Conservation (phyloP, 768 basidiomycete species). For the Pleurotus salmoneostramineus region DNA sequence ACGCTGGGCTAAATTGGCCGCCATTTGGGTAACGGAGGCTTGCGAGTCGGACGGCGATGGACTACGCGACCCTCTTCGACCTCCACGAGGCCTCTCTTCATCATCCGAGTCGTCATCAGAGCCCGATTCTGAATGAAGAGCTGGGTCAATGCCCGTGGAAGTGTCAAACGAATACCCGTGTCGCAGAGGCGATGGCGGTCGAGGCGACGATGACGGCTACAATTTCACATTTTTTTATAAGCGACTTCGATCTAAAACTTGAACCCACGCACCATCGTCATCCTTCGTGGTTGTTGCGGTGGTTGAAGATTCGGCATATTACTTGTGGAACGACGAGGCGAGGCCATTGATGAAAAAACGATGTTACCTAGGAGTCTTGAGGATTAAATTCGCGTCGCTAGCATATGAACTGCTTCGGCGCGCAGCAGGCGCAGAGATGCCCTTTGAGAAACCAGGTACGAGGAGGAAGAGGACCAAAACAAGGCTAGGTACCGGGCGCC, state of each 20-base stretch:
- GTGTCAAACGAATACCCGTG: slow-evolving; percentile 58
- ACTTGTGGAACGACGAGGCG: neutral
- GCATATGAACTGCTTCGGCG: neutral
- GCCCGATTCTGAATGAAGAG: slow-evolving; percentile 2
- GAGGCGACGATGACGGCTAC: slow-evolving; percentile 10
- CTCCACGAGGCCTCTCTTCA: slow-evolving; percentile 35
- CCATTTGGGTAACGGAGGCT: slow-evolving; percentile 71
- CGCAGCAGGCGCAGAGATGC: neutral
- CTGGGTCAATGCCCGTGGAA: slow-evolving; percentile 45
- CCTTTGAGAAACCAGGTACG: neutral
- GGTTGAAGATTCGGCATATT: slow-evolving; percentile 4
- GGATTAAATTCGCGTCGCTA: neutral
- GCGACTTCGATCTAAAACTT: neutral
- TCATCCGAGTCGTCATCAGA: slow-evolving; percentile 31
- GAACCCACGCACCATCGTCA: neutral
- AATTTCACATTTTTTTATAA: neutral
- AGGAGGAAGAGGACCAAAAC: neutral
- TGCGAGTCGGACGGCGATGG: slow-evolving; percentile 54
- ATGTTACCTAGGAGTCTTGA: neutral
- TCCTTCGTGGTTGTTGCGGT: neutral
- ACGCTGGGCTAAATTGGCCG: slow-evolving; percentile 69
- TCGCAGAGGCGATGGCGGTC: slow-evolving; percentile 72
- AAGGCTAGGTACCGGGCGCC: neutral
- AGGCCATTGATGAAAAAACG: neutral
- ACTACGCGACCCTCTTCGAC: slow-evolving; percentile 31